Conservation (phyloP, 345 rosid species). For the Eucalyptus polybractea region DNA sequence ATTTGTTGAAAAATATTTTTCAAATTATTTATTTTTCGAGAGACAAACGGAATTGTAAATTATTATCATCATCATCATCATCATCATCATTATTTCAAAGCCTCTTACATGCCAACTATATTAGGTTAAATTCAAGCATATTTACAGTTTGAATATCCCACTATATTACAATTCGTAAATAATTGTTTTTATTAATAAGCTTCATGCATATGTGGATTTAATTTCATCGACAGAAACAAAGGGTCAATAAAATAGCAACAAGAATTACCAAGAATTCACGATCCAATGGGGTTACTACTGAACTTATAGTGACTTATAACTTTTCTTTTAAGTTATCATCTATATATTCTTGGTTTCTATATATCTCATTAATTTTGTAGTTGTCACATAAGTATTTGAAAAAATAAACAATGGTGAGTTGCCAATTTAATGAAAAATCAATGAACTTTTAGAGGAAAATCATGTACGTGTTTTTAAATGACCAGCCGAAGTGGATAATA, state of each 20-base stretch:
- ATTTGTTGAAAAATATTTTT: fast-evolving
- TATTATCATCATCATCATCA: too few relatives aligned
- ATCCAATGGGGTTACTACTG: neutral
- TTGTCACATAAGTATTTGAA: neutral
- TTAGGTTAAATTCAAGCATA: neutral
- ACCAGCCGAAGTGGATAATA: neutral
- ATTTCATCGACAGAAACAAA: neutral
- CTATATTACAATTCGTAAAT: neutral
- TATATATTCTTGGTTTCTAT: neutral
- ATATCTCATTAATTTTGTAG: neutral
- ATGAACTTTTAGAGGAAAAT: neutral
- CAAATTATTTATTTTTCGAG: fast-evolving
- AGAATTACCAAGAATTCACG: neutral
- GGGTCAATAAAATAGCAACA: neutral
- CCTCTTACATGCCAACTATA: neutral
- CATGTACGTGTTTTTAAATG: neutral
- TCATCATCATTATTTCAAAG: neutral
- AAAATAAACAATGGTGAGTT: neutral
- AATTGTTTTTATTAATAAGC: neutral
- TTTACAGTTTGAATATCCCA: neutral
- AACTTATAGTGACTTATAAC: neutral
- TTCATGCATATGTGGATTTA: neutral
- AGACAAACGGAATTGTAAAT: fast-evolving
- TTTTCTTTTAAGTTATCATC: neutral
- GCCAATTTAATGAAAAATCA: neutral